Base-by-base conservation (phyloP, 2,329 filamentous ascomycete genomes). In the Eutypa lata region DNA sequence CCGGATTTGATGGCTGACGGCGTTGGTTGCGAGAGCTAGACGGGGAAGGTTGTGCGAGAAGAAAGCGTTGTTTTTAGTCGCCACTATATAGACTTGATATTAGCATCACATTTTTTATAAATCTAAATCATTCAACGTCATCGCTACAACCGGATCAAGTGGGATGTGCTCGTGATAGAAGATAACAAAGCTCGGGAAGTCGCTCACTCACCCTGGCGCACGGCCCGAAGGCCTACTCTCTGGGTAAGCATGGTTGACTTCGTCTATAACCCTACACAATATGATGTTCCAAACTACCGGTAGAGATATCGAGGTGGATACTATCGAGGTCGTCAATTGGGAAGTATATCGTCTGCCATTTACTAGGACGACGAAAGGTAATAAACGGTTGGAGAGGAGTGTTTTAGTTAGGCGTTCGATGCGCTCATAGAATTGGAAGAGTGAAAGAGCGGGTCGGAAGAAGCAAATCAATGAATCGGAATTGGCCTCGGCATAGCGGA, bases 211-310 rank as follows among this genome's bases (percentile, higher is more conserved):
- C 81, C 77, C 79, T 80, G 77, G 70, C 80, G 80, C 68, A 83
- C 71, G 69, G 81, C 81, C 72, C 78, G 76, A 61, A 82, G 67
- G 69, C 81, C 81, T 65, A 82, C 75, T 73, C 81, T 73, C 64
- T 81, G 78, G 65, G 78, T 75, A 68, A 76, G 79, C 81, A 85
- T 85, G 43, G 61, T 71, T 65, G 13, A 45, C 6, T 35, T n/a
- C n/a, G n/a, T 8, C 31, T 43, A 43, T 19, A 19, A 3, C 22
- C 10, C 7, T 16, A 43, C 7, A 16, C 42, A 5, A 11, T 22
- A 4, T 33, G 18, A 2, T 19, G 13, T 18, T 16, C 22, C 40
- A 8, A n/a, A n/a, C n/a, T n/a, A 19, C 19, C 18, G 40, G 8
- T 21, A 4, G n/a, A 14, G 24, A 45, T 8, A 46, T 26, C 10